phyloP scores from a whole-genome alignment of 345 rosid species.

The Laguncularia racemosa region DNA sequence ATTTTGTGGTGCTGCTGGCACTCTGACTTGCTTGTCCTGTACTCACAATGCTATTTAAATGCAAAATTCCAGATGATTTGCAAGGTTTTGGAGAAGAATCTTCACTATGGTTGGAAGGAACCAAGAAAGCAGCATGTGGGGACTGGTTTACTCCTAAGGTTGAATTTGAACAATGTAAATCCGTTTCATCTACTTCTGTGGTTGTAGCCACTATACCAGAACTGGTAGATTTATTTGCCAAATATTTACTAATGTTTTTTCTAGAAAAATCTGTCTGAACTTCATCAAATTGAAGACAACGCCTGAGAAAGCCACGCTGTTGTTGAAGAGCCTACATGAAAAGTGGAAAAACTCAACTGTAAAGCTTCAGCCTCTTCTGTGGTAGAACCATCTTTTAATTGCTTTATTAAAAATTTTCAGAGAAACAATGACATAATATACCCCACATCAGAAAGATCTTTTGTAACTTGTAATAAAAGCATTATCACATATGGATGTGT shows the following conservation, averaged over 20 bases:
- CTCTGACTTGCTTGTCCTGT: constrained; percentile 14
- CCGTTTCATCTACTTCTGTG: constrained; percentile 20
- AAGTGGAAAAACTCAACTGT: background rate
- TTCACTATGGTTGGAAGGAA: constrained; percentile 12
- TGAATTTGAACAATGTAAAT: constrained; percentile 17
- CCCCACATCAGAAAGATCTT: too few relatives aligned
- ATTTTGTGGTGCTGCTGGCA: constrained; percentile 16
- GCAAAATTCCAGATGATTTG: constrained; percentile 46
- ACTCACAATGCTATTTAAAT: constrained; percentile 45
- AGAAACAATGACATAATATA: too few relatives aligned
- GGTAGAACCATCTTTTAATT: too few relatives aligned
- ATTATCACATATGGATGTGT: too few relatives aligned
- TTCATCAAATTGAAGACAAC: constrained; percentile 60
- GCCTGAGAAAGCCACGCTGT: constrained; percentile 51
- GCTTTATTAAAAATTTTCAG: too few relatives aligned
- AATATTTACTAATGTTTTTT: constrained; percentile 11
- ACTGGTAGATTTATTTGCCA: constrained; percentile 9
- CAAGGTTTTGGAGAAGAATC: constrained; percentile 23
- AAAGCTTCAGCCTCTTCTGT: background rate
- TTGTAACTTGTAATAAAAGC: too few relatives aligned
- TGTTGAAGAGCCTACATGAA: constrained; percentile 35
- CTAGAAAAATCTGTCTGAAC: constrained; percentile 17
- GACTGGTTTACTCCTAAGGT: constrained; percentile 16
- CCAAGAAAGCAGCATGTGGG: constrained; percentile 7
- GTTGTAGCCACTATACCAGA: constrained; percentile 18